Base-by-base conservation (phyloP, 208 protist genomes). In the Histomonas meleagridis region DNA sequence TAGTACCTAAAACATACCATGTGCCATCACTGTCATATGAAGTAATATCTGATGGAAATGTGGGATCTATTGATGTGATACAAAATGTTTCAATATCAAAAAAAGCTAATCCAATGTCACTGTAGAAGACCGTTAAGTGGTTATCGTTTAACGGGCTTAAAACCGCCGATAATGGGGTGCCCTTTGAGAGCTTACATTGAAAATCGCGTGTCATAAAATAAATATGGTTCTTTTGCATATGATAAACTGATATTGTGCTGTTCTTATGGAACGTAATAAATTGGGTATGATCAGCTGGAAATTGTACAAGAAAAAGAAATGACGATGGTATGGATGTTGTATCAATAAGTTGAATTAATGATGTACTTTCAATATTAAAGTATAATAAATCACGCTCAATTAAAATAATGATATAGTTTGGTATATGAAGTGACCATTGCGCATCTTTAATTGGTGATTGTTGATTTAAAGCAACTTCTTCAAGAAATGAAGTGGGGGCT, bases 231-330 rank as follows among this genome's bases (percentile, higher is more conserved):
- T 81, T 35, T 1, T 51, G 21, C 16, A 46, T 51, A 32, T 38
- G 1, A 51, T 53, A 81, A 51, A 81, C 14, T 32, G 70, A 51
- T 23, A 81, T 81, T 0, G 23, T 43, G 3, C 70, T 43, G 12
- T 16, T 35, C n/a, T n/a, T 26, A 51, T 35, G 10, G 43, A 81
- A 38, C 10, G 70, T 51, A 3, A 81, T 14, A 32, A 81, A 81
- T 32, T 35, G 35, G 12, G 35, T 16, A 23, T 81, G 38, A 81
- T 81, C 70, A 16, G 26, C 21, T 51, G 18, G 10, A n/a, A 48
- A 51, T 81, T 81, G 70, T 32, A 81, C 43, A 38, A 81, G 23
- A 81, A 81, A 81, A 14, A 43, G 21, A 81, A 81, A 81, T 7
- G 40, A n/a, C n/a, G n/a, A n/a, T n/a, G n/a, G n/a, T n/a, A n/a